phyloP scores from a whole-genome alignment of 225 moss, liverwort and hornwort species.

The Polytrichum commune region DNA sequence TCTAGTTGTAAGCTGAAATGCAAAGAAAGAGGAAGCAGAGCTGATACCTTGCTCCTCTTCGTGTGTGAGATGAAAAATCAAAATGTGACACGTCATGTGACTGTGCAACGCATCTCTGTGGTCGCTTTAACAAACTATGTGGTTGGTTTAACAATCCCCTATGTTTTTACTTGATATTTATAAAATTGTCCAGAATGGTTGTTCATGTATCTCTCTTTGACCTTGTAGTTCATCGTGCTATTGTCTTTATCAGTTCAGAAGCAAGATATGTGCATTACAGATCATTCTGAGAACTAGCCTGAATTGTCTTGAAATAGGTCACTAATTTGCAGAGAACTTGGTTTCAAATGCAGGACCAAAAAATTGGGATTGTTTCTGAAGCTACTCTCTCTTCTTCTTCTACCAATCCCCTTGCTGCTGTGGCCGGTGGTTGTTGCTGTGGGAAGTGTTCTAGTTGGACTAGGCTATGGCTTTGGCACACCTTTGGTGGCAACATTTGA shows the following conservation, averaged over 20 bases:
- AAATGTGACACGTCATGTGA: no score
- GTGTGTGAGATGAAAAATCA: no score
- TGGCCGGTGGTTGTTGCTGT: slow-evolving; percentile 62
- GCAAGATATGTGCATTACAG: neutral
- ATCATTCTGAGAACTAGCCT: neutral
- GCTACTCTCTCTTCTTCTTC: slow-evolving; percentile 47
- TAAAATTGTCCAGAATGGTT: no score
- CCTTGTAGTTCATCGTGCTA: neutral
- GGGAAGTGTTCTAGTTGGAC: slow-evolving; percentile 60
- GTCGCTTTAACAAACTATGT: no score
- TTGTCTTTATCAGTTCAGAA: slow-evolving; percentile 7
- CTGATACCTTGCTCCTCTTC: no score
- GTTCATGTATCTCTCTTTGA: no score
- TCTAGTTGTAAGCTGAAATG: no score
- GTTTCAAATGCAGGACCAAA: slow-evolving; percentile 47
- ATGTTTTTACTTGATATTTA: no score
- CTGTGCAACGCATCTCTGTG: no score
- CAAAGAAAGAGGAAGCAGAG: no score
- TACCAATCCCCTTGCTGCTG: slow-evolving; percentile 59
- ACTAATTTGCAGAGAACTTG: neutral
- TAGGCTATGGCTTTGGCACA: slow-evolving; percentile 78
- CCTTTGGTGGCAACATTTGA: slow-evolving; percentile 82
- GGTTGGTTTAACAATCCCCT: no score
- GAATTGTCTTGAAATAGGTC: neutral
- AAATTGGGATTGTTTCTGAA: slow-evolving; percentile 67